Percentiles rank a stretch among this genome's conserved stretches.
These are phyloP conservation scores for Wickerhamomyces rabaulensis DNA, from an alignment of 805 yeast species.

Conservation along the genomic window DNA sequence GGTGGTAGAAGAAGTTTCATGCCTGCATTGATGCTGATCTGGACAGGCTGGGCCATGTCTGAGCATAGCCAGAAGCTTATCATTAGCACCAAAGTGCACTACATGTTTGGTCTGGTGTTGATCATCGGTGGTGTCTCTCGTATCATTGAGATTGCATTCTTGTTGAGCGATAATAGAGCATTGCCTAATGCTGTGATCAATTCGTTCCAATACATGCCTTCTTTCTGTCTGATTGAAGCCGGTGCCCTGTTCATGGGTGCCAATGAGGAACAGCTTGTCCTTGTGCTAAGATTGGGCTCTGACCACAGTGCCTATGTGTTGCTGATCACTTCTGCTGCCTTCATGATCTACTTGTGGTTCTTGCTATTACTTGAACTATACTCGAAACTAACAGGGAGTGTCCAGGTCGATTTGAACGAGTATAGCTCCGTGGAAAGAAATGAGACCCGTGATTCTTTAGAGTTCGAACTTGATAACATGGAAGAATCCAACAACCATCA, in stretches of 20 bases:
- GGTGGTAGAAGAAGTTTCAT: conserved; percentile 64
- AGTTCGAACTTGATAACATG: conserved; percentile 20
- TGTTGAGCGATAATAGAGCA: conserved; percentile 57
- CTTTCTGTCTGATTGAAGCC: conserved; percentile 70
- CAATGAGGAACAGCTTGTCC: conserved; percentile 75
- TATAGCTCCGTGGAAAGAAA: conserved; percentile 12
- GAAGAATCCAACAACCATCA: conserved; percentile 1
- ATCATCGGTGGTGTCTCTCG: conserved; percentile 75
- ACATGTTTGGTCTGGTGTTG: conserved; percentile 75
- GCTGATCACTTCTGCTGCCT: conserved; percentile 67
- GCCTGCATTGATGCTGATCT: conserved; percentile 76
- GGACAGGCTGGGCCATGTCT: conserved; percentile 94
- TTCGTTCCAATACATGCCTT: conserved; percentile 83
- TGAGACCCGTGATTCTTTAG: conserved; percentile 8
- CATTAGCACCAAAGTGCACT: conserved; percentile 84
- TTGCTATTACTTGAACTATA: conserved; percentile 56
- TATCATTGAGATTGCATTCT: conserved; percentile 72
- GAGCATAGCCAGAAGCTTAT: conserved; percentile 74
- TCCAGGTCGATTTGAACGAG: conserved; percentile 5
- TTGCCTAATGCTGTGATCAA: conserved; percentile 38
- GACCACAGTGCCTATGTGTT: conserved; percentile 83
- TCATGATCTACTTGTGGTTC: conserved; percentile 63
- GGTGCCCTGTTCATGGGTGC: conserved; percentile 91
- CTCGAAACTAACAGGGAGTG: conserved; percentile 30
- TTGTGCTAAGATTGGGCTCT: conserved; percentile 70